Evolutionary conservation across 2,329 filamentous ascomycete genomes (phyloP).

Genomic region (Ilyonectria destructans): DNA sequence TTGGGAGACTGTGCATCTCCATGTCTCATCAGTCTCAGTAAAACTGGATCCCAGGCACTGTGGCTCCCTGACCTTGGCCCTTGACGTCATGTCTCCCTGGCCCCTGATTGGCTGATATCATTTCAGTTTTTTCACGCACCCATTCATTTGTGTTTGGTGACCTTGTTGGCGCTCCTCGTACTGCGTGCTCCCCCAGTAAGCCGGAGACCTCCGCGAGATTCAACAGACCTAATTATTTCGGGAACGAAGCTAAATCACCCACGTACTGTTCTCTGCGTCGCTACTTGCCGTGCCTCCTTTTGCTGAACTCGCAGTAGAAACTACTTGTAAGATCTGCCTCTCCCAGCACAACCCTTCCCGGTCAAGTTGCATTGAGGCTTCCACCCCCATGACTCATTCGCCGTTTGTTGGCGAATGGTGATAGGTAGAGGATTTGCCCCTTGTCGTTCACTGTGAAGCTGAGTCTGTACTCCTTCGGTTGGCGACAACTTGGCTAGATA

Average conservation of each 20-base stretch:
- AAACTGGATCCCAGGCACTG: slow-evolving; percentile 14
- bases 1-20: slow-evolving; percentile 7
- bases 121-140: slow-evolving; percentile 39
- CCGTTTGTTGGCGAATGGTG: slow-evolving; percentile 16
- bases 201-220: background rate
- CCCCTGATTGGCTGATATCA: slow-evolving; percentile 42
- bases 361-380: slow-evolving; percentile 35
- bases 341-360: slow-evolving; percentile 35
- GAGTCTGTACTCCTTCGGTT: background rate
- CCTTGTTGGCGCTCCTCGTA: slow-evolving; percentile 24
- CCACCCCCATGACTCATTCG: slow-evolving; percentile 6
- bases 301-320: background rate
- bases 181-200: background rate
- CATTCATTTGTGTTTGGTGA: slow-evolving; percentile 34
- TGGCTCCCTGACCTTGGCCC: slow-evolving; percentile 8
- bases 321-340: slow-evolving; percentile 25
- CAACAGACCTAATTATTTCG: background rate
- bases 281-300: background rate
- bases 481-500: background rate
- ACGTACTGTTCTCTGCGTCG: background rate
- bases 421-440: slow-evolving; percentile 10
- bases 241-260: background rate
- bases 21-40: slow-evolving; percentile 17
- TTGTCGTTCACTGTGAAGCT: background rate
- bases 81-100: slow-evolving; percentile 48